Conservation (phyloP, 768 basidiomycete genomes). For the Galerina marginata region DNA sequence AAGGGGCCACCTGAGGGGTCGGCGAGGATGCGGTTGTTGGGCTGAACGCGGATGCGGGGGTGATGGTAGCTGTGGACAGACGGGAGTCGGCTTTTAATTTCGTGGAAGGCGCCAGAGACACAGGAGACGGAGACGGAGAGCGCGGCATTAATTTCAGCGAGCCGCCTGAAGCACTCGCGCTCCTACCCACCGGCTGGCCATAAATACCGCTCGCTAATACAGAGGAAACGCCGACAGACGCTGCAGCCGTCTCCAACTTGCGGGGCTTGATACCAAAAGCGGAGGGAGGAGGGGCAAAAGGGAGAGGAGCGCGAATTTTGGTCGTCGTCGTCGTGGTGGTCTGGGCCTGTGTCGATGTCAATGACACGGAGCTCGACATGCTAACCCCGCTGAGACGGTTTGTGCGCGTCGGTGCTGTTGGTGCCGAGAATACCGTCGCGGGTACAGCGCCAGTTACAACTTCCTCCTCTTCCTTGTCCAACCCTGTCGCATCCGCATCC, state of each 20-base stretch:
- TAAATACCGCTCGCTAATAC: background rate
- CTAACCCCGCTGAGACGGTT: background rate
- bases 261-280: background rate
- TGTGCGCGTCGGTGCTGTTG: too few species aligned
- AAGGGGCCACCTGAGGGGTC: too few species aligned
- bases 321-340: background rate
- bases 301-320: slow-evolving; percentile 2
- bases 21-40: too few species aligned
- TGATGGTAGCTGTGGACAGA: too few species aligned
- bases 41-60: too few species aligned
- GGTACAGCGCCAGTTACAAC: background rate
- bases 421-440: background rate
- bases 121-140: too few species aligned
- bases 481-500: background rate
- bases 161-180: background rate
- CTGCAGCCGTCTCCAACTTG: background rate
- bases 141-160: too few species aligned
- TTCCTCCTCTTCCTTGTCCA: background rate
- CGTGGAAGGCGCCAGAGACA: too few species aligned
- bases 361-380: background rate
- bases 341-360: background rate
- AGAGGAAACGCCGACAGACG: slow-evolving; percentile 4
- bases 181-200: background rate
- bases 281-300: background rate
- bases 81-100: too few species aligned